Base-by-base conservation (phyloP, 2,329 filamentous ascomycete species). In the Elsinoe necatrix region DNA sequence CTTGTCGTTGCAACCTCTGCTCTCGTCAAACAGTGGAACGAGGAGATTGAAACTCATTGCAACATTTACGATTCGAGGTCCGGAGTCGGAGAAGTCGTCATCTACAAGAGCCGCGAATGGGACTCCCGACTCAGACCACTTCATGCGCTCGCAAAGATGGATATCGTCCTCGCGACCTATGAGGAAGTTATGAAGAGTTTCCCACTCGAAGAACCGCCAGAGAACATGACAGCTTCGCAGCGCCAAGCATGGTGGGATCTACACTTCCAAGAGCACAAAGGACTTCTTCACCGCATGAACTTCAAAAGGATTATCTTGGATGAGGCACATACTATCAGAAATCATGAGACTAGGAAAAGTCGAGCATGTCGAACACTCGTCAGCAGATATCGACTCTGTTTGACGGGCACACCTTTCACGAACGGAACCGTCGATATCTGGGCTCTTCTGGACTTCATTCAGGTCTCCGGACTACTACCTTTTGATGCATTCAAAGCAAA, bases 371-470 rank as follows among this genome's bases (percentile, higher is more conserved):
- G 72, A 1, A 70, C 66, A 0, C 59, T 77, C 1, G 67, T 67
- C 50, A 69, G 70, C 0, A 51, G 64, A 0, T 68, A 73, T 58
- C 65, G 67, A 21, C 77, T 74, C 74, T 70, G 72, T 1, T 61
- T 77, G 4, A 71, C 69, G 14, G 75, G 73, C 1, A 75, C 73
- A 0, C 73, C 73, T 0, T 69, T 76, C n/a, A 60, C 66, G 55
- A 71, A 71, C 35, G 59, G 58, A 4, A 48, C 65, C 3, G 39
- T 60, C 1, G 70, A 72, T 57, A 63, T 70, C 23, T 72, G 69
- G 41, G 61, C 68, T 4, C 75, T 75, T 61, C 74, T 77, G 57
- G 87, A 85, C 27, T 97, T 97, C 61, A 75, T 97, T 39, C 83
- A 87, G 12, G 75, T 97, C 2, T 25, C 54, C 3, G 31, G 12